Conservation (phyloP, 1,284 basidiomycete species). For the Cryptococcus sp. region DNA sequence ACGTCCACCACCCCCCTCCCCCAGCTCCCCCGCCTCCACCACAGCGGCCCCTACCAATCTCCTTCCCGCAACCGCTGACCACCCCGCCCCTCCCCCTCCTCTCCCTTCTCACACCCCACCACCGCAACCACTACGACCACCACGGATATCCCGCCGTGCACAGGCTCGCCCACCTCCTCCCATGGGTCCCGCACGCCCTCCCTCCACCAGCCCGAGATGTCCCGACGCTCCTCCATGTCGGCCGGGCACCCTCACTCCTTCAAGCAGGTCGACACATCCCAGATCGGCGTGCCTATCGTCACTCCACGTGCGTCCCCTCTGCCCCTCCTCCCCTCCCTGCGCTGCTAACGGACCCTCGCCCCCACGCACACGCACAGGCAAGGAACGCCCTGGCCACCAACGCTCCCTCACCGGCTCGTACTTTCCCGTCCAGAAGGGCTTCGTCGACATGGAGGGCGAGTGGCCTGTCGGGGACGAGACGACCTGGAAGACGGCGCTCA, state of each 20-base stretch:
- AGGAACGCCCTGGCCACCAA: conserved; percentile 42
- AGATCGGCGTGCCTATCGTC: conserved; percentile 43
- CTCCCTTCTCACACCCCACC: neutral
- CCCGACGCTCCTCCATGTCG: conserved; percentile 42
- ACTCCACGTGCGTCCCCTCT: conserved; percentile 27
- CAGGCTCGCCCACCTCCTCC: conserved; percentile 2
- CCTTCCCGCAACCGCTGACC: too few species aligned
- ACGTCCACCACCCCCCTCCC: neutral
- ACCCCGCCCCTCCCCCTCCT: neutral
- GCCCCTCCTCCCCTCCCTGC: neutral
- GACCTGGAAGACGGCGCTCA: conserved; percentile 65
- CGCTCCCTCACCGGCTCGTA: conserved; percentile 48
- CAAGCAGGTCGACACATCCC: conserved; percentile 34
- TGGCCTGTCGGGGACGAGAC: conserved; percentile 81
- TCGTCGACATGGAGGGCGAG: conserved; percentile 64
- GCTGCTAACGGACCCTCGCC: too few species aligned
- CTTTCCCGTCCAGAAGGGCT: conserved; percentile 56
- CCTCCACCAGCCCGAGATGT: conserved; percentile 42
- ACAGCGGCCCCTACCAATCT: neutral
- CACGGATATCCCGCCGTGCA: neutral
- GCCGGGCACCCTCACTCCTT: conserved; percentile 21
- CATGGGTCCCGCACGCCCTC: conserved; percentile 34
- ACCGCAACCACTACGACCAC: neutral
- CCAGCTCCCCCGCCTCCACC: neutral
- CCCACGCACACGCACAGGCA: conserved; percentile 7